phyloP scores from a whole-genome alignment of 1,284 basidiomycete species.

The Chiua sp. region DNA sequence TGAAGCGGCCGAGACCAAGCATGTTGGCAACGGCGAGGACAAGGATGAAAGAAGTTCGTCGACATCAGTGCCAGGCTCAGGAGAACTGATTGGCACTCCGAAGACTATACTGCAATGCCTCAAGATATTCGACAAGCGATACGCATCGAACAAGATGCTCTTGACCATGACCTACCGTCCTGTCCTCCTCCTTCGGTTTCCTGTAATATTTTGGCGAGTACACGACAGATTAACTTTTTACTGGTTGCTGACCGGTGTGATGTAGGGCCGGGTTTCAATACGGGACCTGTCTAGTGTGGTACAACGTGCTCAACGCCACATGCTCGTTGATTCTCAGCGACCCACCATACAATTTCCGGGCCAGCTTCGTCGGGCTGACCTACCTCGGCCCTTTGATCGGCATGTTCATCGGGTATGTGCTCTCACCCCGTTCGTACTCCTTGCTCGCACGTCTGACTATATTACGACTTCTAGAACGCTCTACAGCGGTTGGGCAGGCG shows the following conservation, averaged over 20 bases:
- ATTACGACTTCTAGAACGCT: constrained; percentile 9
- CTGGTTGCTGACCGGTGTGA: not conserved
- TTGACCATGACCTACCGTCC: constrained; percentile 21
- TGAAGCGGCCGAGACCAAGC: constrained; percentile 14
- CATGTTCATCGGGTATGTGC: constrained; percentile 17
- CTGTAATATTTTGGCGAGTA: constrained; percentile 21
- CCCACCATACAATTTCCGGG: constrained; percentile 19
- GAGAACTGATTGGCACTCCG: constrained; percentile 12
- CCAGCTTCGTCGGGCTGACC: constrained; percentile 19
- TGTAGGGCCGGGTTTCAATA: constrained; percentile 14
- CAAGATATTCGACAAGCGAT: constrained; percentile 14
- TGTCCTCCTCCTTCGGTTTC: constrained; percentile 17
- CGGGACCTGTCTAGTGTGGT: constrained; percentile 22
- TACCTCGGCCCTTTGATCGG: constrained; percentile 20
- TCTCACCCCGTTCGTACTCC: not conserved
- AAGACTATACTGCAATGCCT: constrained; percentile 15
- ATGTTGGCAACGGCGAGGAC: constrained; percentile 2
- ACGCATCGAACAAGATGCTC: constrained; percentile 22
- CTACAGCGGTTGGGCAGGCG: constrained; percentile 22
- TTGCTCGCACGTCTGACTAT: not conserved
- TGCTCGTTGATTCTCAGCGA: constrained; percentile 18
- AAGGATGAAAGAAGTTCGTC: constrained; percentile 17
- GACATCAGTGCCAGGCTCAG: constrained; percentile 8
- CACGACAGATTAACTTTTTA: not conserved
- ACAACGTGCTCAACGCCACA: constrained; percentile 23